Evolutionary conservation across 2,329 filamentous ascomycete genomes (phyloP).

Genomic region (Aureobasidium melanogenum): DNA sequence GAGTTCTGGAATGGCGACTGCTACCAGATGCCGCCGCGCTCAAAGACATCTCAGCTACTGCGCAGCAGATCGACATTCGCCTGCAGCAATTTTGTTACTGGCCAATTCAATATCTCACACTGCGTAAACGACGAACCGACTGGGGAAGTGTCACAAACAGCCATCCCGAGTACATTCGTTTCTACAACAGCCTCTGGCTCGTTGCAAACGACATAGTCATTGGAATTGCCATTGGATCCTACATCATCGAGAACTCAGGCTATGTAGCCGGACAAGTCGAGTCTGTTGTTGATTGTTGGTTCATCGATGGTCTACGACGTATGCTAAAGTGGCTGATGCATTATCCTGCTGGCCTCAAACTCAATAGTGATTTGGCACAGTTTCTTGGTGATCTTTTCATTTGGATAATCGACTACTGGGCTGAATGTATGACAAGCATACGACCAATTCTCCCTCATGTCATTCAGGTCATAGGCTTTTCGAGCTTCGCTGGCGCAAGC

Average conservation of each 20-base stretch:
- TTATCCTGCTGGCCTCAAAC: conserved; percentile 87
- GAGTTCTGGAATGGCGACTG: conserved; percentile 74
- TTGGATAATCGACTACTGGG: conserved; percentile 99
- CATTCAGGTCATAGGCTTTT: conserved; percentile 88
- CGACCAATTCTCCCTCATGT: conserved; percentile 74
- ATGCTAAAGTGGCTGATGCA: conserved; percentile 96
- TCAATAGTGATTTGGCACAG: conserved; percentile 86
- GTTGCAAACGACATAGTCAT: conserved; percentile 99
- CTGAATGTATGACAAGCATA: conserved; percentile 67
- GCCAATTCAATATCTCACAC: conserved; percentile 90
- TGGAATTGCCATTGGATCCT: conserved; percentile 89
- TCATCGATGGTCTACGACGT: conserved; percentile 74
- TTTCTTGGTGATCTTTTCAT: conserved; percentile 93
- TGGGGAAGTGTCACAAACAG: conserved; percentile 95
- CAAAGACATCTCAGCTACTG: conserved; percentile 92
- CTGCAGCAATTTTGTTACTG: conserved; percentile 98
- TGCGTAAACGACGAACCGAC: conserved; percentile 80
- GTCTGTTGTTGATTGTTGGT: conserved; percentile 66
- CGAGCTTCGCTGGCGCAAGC: conserved; percentile 89
- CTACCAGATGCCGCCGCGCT: conserved; percentile 72
- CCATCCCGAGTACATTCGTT: conserved; percentile 95
- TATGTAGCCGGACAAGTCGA: conserved; percentile 78
- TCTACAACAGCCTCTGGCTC: conserved; percentile 98
- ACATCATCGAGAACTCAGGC: conserved; percentile 88
- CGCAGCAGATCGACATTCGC: conserved; percentile 93